phyloP scores from a whole-genome alignment of 2,329 filamentous ascomycete genomes.

The Cercospora sp. region DNA sequence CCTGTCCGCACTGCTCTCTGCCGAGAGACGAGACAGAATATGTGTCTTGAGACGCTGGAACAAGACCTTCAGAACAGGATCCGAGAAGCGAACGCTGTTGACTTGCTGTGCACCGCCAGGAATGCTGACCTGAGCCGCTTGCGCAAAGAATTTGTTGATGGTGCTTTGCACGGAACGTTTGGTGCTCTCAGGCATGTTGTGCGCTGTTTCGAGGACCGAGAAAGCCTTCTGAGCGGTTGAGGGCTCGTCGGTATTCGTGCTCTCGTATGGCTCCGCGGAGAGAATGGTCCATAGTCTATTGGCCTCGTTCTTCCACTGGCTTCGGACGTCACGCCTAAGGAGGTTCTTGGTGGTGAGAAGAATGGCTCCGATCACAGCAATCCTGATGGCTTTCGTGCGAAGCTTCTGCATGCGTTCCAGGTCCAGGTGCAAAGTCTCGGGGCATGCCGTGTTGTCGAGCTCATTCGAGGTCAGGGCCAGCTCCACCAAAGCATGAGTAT shows the following conservation, averaged over 20 bases:
- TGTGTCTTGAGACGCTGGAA: constrained; percentile 67
- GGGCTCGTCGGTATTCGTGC: constrained; percentile 36
- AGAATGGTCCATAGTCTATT: constrained; percentile 69
- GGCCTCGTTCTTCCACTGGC: constrained; percentile 74
- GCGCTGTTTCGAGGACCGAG: constrained; percentile 51
- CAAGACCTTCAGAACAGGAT: constrained; percentile 66
- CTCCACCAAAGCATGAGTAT: constrained; percentile 73
- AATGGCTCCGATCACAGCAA: constrained; percentile 72
- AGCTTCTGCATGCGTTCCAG: constrained; percentile 61
- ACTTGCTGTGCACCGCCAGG: constrained; percentile 32
- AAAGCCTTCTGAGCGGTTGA: constrained; percentile 45
- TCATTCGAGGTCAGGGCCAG: constrained; percentile 68
- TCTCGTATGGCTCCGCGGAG: constrained; percentile 57
- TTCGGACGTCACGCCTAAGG: constrained; percentile 75
- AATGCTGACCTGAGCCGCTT: constrained; percentile 43
- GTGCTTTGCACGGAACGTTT: constrained; percentile 47
- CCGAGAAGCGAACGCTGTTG: constrained; percentile 46
- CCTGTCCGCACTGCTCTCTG: constrained; percentile 68
- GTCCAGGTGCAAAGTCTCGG: constrained; percentile 74
- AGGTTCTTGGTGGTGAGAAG: constrained; percentile 80
- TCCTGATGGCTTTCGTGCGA: constrained; percentile 59
- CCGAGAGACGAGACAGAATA: constrained; percentile 63
- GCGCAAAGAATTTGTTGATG: constrained; percentile 53
- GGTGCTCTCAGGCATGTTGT: constrained; percentile 51
- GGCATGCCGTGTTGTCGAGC: constrained; percentile 56